phyloP scores from a whole-genome alignment of 805 yeast species.

The Candida ponderosae region DNA sequence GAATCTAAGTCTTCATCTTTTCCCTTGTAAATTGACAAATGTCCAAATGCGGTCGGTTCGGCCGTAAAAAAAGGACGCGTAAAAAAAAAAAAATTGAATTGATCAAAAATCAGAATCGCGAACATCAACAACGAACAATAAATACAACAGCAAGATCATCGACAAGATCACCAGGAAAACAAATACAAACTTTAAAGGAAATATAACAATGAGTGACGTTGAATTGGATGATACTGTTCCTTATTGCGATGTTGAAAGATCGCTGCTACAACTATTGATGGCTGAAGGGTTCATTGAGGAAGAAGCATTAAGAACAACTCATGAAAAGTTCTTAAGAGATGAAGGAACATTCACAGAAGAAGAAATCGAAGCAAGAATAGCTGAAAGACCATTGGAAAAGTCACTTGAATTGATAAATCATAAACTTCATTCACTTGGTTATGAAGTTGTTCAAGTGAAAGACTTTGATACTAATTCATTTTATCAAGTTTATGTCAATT shows the following conservation, averaged over 20 bases:
- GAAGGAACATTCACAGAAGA: background rate
- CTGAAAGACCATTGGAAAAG: slow-evolving; percentile 8
- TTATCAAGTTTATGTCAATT: slow-evolving; percentile 29
- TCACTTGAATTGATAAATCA: slow-evolving; percentile 19
- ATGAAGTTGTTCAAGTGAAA: slow-evolving; percentile 26
- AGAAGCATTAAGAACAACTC: background rate
- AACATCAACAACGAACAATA: background rate
- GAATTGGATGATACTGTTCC: background rate
- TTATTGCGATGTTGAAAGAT: background rate
- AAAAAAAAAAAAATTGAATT: no score
- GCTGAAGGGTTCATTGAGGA: background rate
- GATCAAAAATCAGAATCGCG: no score
- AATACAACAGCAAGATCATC: background rate
- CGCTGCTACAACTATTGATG: background rate
- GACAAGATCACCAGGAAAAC: no score
- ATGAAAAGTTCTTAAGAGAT: background rate
- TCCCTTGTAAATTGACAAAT: no score
- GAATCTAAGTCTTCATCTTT: no score
- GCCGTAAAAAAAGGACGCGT: no score
- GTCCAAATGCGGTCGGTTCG: no score
- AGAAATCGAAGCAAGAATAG: slow-evolving; percentile 1
- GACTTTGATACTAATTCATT: slow-evolving; percentile 27
- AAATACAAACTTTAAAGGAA: no score
- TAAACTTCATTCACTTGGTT: slow-evolving; percentile 23
- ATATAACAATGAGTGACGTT: no score